Conservation (phyloP, 768 basidiomycete genomes). For the Neoboletus magnificus region DNA sequence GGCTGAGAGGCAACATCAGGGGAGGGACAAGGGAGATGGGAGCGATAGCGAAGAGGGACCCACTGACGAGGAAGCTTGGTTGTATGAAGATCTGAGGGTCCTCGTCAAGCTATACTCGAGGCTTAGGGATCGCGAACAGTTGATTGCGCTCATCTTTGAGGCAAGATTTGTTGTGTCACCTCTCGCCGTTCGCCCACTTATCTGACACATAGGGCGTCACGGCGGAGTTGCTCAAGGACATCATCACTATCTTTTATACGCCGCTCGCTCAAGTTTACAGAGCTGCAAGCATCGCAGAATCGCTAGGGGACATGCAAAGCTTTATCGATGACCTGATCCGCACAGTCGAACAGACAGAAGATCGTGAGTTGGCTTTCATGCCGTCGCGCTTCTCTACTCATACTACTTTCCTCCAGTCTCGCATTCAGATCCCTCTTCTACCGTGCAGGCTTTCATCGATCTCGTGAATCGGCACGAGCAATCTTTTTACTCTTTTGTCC, state of each 20-base stretch:
- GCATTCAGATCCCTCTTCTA: slow-evolving; percentile 77
- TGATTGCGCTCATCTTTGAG: slow-evolving; percentile 94
- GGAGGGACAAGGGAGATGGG: slow-evolving; percentile 9
- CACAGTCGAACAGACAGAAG: slow-evolving; percentile 90
- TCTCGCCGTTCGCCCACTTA: slow-evolving; percentile 1
- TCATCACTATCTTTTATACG: slow-evolving; percentile 97
- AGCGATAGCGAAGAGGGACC: slow-evolving; percentile 96
- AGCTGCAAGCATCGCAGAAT: slow-evolving; percentile 96
- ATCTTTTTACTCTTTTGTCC: slow-evolving; percentile 93
- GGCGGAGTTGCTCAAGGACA: slow-evolving; percentile 93
- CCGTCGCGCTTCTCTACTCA: not conserved
- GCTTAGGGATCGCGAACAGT: slow-evolving; percentile 83
- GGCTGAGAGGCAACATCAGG: slow-evolving; percentile 53
- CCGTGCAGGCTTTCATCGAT: slow-evolving; percentile 91
- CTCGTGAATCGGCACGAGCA: slow-evolving; percentile 94
- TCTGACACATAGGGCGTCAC: slow-evolving; percentile 70
- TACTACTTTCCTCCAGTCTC: slow-evolving; percentile 47
- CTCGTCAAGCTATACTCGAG: slow-evolving; percentile 75
- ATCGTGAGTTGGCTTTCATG: slow-evolving; percentile 51
- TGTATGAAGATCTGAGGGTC: slow-evolving; percentile 87
- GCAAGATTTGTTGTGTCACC: slow-evolving; percentile 38
- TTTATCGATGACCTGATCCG: slow-evolving; percentile 94
- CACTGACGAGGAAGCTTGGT: slow-evolving; percentile 92
- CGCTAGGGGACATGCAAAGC: slow-evolving; percentile 83
- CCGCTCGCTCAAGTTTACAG: slow-evolving; percentile 96